phyloP scores from a whole-genome alignment of 163 green algal genomes.

The Chlorella variabilis region DNA sequence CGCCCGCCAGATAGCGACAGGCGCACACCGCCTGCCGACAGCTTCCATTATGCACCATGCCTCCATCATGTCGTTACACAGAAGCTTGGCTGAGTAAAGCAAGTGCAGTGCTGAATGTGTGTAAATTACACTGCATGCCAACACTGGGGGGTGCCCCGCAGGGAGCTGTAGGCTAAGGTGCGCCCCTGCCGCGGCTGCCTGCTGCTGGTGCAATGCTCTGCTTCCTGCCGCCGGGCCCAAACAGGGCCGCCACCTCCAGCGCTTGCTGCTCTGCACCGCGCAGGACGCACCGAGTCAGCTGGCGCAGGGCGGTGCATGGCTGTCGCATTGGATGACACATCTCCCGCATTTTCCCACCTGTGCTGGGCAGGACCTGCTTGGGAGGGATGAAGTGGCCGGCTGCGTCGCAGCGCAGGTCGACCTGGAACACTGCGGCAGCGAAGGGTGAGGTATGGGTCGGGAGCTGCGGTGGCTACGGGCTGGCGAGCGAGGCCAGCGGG shows the following conservation, averaged over 20 bases:
- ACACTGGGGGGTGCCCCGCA: too few species aligned
- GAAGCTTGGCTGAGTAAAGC: too few species aligned
- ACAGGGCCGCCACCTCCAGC: constrained; percentile 7
- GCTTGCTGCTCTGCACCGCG: constrained; percentile 32
- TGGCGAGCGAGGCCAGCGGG: too few species aligned
- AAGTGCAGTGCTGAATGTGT: too few species aligned
- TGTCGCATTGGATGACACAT: neutral
- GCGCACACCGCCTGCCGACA: too few species aligned
- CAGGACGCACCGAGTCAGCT: neutral
- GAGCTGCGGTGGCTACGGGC: too few species aligned
- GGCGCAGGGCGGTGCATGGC: neutral
- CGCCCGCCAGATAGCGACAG: too few species aligned
- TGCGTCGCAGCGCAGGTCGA: constrained; percentile 1
- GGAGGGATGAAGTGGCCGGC: neutral
- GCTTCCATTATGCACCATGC: too few species aligned
- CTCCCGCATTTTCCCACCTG: neutral
- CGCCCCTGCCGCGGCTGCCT: neutral
- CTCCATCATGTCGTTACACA: too few species aligned
- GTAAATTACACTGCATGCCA: too few species aligned
- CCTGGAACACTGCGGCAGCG: neutral
- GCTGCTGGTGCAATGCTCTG: neutral
- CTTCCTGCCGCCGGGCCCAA: constrained; percentile 4
- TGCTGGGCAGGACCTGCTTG: constrained; percentile 27
- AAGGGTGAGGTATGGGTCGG: too few species aligned
- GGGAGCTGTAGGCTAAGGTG: neutral